Evolutionary conservation across 129 eudicot species (phyloP), one percentile per base, ranked within the genome.

Genomic region (Tanacetum coccineum): DNA sequence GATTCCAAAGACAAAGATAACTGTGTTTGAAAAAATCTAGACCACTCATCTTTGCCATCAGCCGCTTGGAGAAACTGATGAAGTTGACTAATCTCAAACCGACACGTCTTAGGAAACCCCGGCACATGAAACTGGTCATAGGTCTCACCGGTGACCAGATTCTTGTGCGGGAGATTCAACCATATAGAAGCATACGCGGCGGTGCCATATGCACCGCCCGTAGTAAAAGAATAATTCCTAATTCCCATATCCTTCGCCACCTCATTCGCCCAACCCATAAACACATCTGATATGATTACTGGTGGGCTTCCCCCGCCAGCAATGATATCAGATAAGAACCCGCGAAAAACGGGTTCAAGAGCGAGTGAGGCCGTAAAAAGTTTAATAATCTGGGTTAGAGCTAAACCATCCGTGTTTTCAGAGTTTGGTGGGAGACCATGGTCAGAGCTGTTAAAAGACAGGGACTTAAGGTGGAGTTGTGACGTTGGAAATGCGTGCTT

Each of bases 141-240:
- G n/a, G n/a, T n/a, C n/a, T n/a, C n/a, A n/a, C n/a, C n/a, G n/a
- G n/a, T n/a, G n/a, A n/a, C n/a, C n/a, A n/a, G n/a, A n/a, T n/a
- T n/a, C n/a, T n/a, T n/a, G n/a, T n/a, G n/a, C n/a, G n/a, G n/a
- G n/a, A 84, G 73, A 14, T 84, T 50, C 54, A 51, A 58, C 87
- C 88, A 90, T 0, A 84, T 46, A 1, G 95, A 90, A 0, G 7
- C 4, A 50, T 72, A 81, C 1, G 92, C 96, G 8, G 90, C 83
- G 8, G 80, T 81, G 21, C 97, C 97, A 26, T 87, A 91, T 13
- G 97, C 96, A 3, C 97, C 97, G 13, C 86, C 81, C 3, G 97
- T 91, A 59, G 76, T 70, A 72, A 91, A 87, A 2, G 67, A 13
- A 48, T 85, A 76, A 53, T 82, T 82, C 3, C 52, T 6, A 13